Evolutionary conservation across 2,329 filamentous ascomycete genomes (phyloP).

Genomic region (Clonostachys byssicola): DNA sequence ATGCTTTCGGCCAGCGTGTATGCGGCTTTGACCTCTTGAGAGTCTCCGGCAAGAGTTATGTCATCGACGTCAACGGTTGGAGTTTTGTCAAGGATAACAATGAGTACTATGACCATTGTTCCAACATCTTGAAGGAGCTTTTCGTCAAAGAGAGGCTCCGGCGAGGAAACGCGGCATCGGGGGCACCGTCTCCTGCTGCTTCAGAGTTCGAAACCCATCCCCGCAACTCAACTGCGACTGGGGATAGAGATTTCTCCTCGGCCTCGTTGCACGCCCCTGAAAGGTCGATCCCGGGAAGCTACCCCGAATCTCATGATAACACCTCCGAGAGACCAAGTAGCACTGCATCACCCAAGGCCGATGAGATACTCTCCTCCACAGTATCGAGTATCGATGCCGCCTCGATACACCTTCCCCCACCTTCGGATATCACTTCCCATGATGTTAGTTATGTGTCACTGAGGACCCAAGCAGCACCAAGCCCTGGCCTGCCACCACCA

Average conservation of each 20-base stretch:
- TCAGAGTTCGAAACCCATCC: slow-evolving; percentile 38
- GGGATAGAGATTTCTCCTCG: slow-evolving; percentile 30
- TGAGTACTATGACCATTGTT: slow-evolving; percentile 92
- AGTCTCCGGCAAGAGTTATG: slow-evolving; percentile 85
- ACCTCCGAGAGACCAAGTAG: slow-evolving; percentile 10
- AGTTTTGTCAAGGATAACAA: slow-evolving; percentile 99
- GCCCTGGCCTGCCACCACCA: background rate
- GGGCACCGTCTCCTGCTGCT: slow-evolving; percentile 42
- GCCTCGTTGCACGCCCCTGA: slow-evolving; percentile 9
- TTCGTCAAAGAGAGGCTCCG: slow-evolving; percentile 77
- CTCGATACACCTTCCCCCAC: slow-evolving; percentile 22
- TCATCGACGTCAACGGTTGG: slow-evolving; percentile 99
- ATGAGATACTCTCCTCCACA: slow-evolving; percentile 22
- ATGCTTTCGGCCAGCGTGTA: slow-evolving; percentile 88
- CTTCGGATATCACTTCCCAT: slow-evolving; percentile 19
- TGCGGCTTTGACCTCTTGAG: slow-evolving; percentile 94
- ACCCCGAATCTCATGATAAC: slow-evolving; percentile 7
- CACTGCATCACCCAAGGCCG: slow-evolving; percentile 22
- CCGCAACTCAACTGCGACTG: slow-evolving; percentile 21
- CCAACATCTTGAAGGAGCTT: slow-evolving; percentile 80
- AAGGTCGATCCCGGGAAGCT: slow-evolving; percentile 5
- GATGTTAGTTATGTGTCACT: slow-evolving; percentile 3
- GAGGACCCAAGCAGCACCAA: slow-evolving; percentile 1
- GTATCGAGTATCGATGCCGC: slow-evolving; percentile 27
- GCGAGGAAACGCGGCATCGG: slow-evolving; percentile 54